phyloP scores from a whole-genome alignment of 495 filamentous ascomycete genomes.

The Hypoxylon fragiforme region DNA sequence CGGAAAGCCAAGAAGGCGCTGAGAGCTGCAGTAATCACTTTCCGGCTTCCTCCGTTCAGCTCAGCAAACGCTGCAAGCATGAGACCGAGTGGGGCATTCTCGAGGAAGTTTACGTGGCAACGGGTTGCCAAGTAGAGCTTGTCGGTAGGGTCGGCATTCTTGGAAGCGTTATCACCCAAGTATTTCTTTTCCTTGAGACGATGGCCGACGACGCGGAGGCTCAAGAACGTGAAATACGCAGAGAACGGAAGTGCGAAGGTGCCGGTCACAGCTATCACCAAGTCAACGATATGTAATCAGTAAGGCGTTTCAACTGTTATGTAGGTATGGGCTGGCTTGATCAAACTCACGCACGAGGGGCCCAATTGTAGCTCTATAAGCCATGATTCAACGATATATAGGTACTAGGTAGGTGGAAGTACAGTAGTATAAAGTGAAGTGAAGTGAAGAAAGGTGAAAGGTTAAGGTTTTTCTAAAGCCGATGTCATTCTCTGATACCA shows the following conservation, averaged over 20 bases:
- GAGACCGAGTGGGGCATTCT: slow-evolving; percentile 45
- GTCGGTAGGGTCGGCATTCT: slow-evolving; percentile 21
- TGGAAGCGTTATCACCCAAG: slow-evolving; percentile 38
- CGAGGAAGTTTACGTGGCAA: slow-evolving; percentile 47
- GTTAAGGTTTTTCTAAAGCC: too few species aligned
- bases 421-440: too few species aligned
- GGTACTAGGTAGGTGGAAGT: too few species aligned
- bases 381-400: too few species aligned
- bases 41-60: slow-evolving; percentile 47
- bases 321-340: too few species aligned
- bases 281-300: too few species aligned
- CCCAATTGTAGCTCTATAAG: slow-evolving; percentile 15
- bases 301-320: too few species aligned
- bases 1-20: slow-evolving; percentile 43
- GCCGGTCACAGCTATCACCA: slow-evolving; percentile 45
- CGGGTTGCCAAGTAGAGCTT: slow-evolving; percentile 40
- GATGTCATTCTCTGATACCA: too few species aligned
- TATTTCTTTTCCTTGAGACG: slow-evolving; percentile 40
- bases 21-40: slow-evolving; percentile 40
- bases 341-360: slow-evolving; percentile 29
- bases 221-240: slow-evolving; percentile 48
- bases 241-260: slow-evolving; percentile 51
- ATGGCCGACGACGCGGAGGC: slow-evolving; percentile 44
- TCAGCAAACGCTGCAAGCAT: slow-evolving; percentile 40
- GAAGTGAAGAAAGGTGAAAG: too few species aligned